Evolutionary conservation across 495 filamentous ascomycete species (phyloP).

Genomic region (Neurospora sp.): DNA sequence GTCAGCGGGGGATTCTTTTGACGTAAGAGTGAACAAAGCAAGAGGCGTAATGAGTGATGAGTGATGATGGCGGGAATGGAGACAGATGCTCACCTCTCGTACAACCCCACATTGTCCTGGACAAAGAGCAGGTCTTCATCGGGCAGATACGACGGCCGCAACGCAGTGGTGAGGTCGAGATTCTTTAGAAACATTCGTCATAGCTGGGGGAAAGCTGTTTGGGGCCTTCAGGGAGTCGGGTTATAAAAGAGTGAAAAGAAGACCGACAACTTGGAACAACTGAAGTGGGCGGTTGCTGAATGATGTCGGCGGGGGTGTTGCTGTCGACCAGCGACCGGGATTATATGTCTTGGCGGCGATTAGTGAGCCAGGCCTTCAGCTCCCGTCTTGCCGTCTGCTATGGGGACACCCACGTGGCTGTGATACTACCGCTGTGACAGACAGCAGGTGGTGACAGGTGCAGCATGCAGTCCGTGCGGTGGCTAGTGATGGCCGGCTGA

Average conservation of each 20-base stretch:
- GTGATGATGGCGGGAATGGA: not conserved
- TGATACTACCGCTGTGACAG: not conserved
- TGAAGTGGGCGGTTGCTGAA: not conserved
- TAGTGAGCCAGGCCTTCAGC: not conserved
- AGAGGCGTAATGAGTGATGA: not conserved
- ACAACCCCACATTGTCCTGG: slow-evolving; percentile 92
- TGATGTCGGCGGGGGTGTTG: not conserved
- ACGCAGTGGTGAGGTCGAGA: slow-evolving; percentile 87
- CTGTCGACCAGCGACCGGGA: not conserved
- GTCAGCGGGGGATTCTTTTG: not conserved
- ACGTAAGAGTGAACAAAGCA: not conserved
- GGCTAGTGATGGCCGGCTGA: not conserved
- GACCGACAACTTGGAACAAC: not conserved
- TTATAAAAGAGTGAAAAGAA: not conserved
- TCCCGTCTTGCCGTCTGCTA: not conserved
- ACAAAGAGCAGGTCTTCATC: slow-evolving; percentile 91
- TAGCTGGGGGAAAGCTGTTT: slow-evolving; percentile 24
- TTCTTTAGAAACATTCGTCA: slow-evolving; percentile 92
- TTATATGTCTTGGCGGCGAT: not conserved
- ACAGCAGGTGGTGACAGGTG: not conserved
- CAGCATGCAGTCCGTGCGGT: not conserved
- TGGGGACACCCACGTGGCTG: not conserved
- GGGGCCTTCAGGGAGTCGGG: slow-evolving; percentile 2
- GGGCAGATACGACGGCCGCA: slow-evolving; percentile 79
- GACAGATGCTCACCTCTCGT: slow-evolving; percentile 68